Percentiles rank a stretch among this genome's conserved stretches.
phyloP scores from a whole-genome alignment of 1,139 yeast species.

The Eremothecium cymbalariae region DNA sequence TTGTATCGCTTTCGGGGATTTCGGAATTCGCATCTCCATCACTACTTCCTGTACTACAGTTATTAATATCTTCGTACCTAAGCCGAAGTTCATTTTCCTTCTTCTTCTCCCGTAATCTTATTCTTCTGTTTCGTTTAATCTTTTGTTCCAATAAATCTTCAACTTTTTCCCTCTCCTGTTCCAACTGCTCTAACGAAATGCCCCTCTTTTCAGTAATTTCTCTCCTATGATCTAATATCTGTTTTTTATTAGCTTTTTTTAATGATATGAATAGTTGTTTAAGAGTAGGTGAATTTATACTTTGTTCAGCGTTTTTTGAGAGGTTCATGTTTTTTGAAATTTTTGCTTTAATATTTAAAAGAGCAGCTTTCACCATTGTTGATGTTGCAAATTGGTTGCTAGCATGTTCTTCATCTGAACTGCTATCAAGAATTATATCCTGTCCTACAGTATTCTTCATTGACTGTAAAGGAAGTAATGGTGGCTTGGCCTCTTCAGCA shows the following conservation, averaged over 20 bases:
- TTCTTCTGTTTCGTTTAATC: slow-evolving; percentile 44
- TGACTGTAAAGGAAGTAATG: too few relatives aligned
- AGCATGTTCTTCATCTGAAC: slow-evolving; percentile 16
- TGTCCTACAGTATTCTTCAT: too few relatives aligned
- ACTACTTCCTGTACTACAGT: not conserved
- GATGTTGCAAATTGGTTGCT: slow-evolving; percentile 10
- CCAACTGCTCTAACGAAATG: slow-evolving; percentile 25
- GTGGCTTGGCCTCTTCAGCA: too few relatives aligned
- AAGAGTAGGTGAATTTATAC: slow-evolving; percentile 15
- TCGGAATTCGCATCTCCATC: slow-evolving; percentile 24
- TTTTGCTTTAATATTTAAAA: slow-evolving; percentile 33
- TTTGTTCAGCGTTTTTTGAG: slow-evolving; percentile 12
- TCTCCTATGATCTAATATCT: slow-evolving; percentile 28
- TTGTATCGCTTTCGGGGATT: slow-evolving; percentile 17
- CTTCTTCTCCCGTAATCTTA: slow-evolving; percentile 44
- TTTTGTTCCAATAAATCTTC: slow-evolving; percentile 56
- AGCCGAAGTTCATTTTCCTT: slow-evolving; percentile 34
- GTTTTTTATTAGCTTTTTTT: slow-evolving; percentile 30
- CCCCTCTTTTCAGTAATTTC: slow-evolving; percentile 25
- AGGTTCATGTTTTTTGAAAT: slow-evolving; percentile 12
- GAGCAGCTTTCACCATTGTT: slow-evolving; percentile 30
- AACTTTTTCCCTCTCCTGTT: slow-evolving; percentile 31
- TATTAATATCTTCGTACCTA: slow-evolving; percentile 21
- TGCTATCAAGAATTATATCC: slow-evolving; percentile 17
- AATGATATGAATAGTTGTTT: slow-evolving; percentile 25